Base-by-base conservation (phyloP, 2,329 filamentous ascomycete genomes). In the Botryotinia narcissicola region DNA sequence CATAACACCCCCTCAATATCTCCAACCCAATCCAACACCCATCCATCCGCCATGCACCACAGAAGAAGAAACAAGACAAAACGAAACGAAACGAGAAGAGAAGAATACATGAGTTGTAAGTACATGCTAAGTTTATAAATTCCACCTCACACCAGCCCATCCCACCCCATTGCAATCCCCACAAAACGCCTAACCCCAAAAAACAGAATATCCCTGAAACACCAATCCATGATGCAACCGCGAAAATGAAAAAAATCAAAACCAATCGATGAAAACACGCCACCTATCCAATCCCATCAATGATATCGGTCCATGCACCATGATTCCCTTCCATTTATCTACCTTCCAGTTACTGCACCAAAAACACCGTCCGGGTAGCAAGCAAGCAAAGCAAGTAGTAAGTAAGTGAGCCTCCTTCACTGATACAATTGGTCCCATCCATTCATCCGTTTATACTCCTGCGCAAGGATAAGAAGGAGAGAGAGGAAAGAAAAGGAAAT, bases 271-370 rank as follows among this genome's bases (percentile, higher is more conserved):
- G n/a, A 29, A 46, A 51, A 62, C 68, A 61, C 29, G 54, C 59
- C 57, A 62, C 54, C 54, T 46, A 62, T 61, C 40, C 57, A 70
- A 70, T 62, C 42, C 68, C 14, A 62, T 48, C 54, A 42, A 68
- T 68, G 66, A 37, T 57, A 54, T 29, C 18, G 48, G 48, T 42
- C 66, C 66, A 68, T 68, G 61, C 44, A 66, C 66, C 66, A 68
- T 68, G 70, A 35, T 66, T 60, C 63, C 60, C 70, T n/a, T 73
- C 42, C 67, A 46, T 61, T 61, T 62, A 29, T 48, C 44, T 71
- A 59, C 32, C 42, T 62, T 73, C 37, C 71, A 22, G 42, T 70
- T 73, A 48, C 42, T 70, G 66, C 66, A 68, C 66, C 54, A 70
- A 62, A 66, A 64, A 64, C 70, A 72, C 44, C 70, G 32, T 54